phyloP scores from a whole-genome alignment of 176 grass and related monocot genomes.

The Cenchrus fungigraminus region DNA sequence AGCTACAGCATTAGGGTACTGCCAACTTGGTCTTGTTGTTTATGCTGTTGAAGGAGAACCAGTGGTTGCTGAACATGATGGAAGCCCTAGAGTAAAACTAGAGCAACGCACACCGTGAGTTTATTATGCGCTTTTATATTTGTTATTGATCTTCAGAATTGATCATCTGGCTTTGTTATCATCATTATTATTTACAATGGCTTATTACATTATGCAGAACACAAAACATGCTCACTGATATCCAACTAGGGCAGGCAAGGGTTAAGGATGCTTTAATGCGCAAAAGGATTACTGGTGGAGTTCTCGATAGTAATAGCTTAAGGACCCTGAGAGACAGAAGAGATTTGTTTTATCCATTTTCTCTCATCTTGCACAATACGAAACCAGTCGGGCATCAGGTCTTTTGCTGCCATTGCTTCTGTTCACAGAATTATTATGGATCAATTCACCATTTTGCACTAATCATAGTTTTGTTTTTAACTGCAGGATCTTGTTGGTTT shows the following conservation, averaged over 20 bases:
- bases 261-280: constrained; percentile 61
- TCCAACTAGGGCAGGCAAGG: constrained; percentile 53
- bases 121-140: constrained; percentile 11
- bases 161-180: constrained; percentile 13
- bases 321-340: constrained; percentile 82
- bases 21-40: constrained; percentile 93
- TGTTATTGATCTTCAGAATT: constrained; percentile 31
- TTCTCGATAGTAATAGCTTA: constrained; percentile 76
- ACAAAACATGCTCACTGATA: constrained; percentile 49
- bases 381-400: constrained; percentile 98
- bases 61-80: constrained; percentile 47
- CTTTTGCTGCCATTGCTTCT: constrained; percentile 24
- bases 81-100: constrained; percentile 62
- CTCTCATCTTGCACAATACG: constrained; percentile 94
- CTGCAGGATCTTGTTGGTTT: constrained; percentile 99
- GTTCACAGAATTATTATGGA: constrained; percentile 4
- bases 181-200: constrained; percentile 37
- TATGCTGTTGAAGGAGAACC: constrained; percentile 81
- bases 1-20: constrained; percentile 87
- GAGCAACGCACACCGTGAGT: constrained; percentile 71
- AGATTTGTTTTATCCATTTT: constrained; percentile 91
- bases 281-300: constrained; percentile 83
- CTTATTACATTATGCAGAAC: constrained; percentile 58
- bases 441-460: constrained; percentile 36
- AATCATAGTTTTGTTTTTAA: constrained; percentile 42